phyloP scores from a whole-genome alignment of 2,329 filamentous ascomycete species.

The Colletotrichum gloeosporioides region DNA sequence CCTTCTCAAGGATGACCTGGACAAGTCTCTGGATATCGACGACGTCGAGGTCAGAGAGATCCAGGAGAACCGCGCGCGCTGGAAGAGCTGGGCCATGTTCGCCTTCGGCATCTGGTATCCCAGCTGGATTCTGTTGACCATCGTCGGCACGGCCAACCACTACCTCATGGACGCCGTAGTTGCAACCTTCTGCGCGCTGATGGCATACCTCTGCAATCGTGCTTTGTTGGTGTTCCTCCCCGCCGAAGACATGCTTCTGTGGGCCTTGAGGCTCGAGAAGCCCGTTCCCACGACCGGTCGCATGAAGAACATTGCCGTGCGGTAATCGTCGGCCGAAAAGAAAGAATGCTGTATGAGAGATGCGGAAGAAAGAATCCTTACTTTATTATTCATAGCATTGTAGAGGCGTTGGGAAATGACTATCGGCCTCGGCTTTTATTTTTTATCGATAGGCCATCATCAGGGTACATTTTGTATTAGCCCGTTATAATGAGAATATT shows the following conservation, averaged over 20 bases:
- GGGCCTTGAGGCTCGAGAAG: constrained; percentile 67
- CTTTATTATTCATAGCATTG: constrained; percentile 9
- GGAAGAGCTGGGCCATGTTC: constrained; percentile 32
- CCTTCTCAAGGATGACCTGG: constrained; percentile 12
- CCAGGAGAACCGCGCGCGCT: constrained; percentile 28
- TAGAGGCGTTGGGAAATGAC: constrained; percentile 13
- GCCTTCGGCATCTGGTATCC: constrained; percentile 57
- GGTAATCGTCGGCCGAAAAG: not conserved
- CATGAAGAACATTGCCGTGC: constrained; percentile 25
- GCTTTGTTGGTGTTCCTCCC: constrained; percentile 64
- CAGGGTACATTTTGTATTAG: not conserved
- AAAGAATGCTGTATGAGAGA: not conserved
- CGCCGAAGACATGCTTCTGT: constrained; percentile 70
- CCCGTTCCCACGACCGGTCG: constrained; percentile 56
- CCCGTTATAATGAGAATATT: constrained; percentile 10
- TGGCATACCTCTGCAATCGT: constrained; percentile 61
- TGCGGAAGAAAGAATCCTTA: not conserved
- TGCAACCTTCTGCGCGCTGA: constrained; percentile 63
- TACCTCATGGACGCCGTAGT: constrained; percentile 72
- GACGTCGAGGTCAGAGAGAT: constrained; percentile 24
- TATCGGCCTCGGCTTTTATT: not conserved
- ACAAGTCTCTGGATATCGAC: constrained; percentile 19
- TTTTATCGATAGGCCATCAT: not conserved
- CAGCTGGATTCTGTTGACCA: constrained; percentile 57
- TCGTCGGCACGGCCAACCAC: constrained; percentile 67